A percentile compares a stretch with the other conserved stretches of the same genome.
phyloP scores from a whole-genome alignment of 805 yeast species.

The Kluyveromyces nonfermentans region DNA sequence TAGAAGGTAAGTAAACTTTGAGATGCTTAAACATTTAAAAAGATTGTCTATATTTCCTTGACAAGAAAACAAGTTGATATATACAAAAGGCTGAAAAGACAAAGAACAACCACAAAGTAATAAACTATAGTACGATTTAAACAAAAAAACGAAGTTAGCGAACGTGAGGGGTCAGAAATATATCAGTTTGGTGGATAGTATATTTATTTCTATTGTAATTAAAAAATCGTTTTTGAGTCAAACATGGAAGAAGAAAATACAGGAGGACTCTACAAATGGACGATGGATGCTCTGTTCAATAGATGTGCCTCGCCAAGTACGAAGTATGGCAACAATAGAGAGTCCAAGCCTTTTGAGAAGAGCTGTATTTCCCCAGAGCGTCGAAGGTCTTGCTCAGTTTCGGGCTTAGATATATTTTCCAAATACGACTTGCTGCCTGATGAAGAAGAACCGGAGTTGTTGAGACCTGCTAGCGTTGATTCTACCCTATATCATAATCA shows the following conservation, averaged over 20 bases:
- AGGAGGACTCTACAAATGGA: slow-evolving; percentile 22
- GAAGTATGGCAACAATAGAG: slow-evolving; percentile 16
- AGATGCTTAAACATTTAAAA: background rate
- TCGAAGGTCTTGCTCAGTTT: background rate
- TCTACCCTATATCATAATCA: slow-evolving; percentile 8
- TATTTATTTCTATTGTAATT: too few relatives aligned
- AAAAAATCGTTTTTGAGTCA: background rate
- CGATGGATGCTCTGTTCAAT: slow-evolving; percentile 27
- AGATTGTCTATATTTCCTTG: background rate
- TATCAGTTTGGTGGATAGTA: too few relatives aligned
- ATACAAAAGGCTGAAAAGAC: background rate
- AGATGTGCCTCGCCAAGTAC: slow-evolving; percentile 21
- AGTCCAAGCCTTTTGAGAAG: slow-evolving; percentile 19
- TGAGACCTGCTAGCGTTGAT: slow-evolving; percentile 1
- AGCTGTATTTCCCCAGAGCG: slow-evolving; percentile 7
- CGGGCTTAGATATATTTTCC: background rate
- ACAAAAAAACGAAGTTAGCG: too few relatives aligned
- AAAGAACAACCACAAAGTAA: too few relatives aligned
- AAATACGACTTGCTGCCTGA: slow-evolving; percentile 21
- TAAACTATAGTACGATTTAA: too few relatives aligned
- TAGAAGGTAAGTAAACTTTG: background rate
- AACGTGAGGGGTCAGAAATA: too few relatives aligned
- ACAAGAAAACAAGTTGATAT: background rate
- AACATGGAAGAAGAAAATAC: slow-evolving; percentile 5
- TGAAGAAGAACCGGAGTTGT: slow-evolving; percentile 6